Conservation (phyloP, 257 asterid species). For the Solanum piurae region DNA sequence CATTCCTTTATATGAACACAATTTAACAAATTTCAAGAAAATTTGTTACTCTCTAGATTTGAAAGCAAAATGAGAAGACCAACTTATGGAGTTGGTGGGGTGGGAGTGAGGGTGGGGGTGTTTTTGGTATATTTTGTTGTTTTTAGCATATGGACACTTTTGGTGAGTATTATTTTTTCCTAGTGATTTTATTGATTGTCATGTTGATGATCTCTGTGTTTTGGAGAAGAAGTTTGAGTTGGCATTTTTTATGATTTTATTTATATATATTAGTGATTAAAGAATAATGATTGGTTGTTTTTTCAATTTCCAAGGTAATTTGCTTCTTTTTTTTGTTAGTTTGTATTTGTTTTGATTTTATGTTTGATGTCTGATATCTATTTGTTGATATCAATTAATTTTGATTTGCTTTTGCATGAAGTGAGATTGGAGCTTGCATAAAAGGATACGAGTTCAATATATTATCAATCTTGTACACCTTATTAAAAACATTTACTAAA, state of each 20-base stretch:
- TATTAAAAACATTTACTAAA: too few relatives aligned
- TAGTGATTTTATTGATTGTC: not conserved
- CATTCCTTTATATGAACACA: conserved; percentile 4
- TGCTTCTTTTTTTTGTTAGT: too few relatives aligned
- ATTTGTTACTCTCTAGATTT: conserved; percentile 49
- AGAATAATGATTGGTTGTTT: not conserved
- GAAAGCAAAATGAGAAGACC: not conserved
- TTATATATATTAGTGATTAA: too few relatives aligned
- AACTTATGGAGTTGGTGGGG: not conserved
- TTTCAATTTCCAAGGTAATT: not conserved
- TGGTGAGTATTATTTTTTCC: not conserved
- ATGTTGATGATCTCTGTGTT: not conserved
- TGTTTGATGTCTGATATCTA: not conserved
- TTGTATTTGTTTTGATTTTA: not conserved
- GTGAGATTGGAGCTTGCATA: not conserved
- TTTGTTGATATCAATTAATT: too few relatives aligned
- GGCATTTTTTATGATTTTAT: too few relatives aligned
- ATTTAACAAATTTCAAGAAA: conserved; percentile 31
- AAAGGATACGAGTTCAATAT: too few relatives aligned
- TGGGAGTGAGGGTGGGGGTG: too few relatives aligned
- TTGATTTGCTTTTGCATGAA: not conserved
- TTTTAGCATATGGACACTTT: not conserved
- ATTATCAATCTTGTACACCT: not conserved
- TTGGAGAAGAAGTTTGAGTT: not conserved
- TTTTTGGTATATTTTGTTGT: not conserved